Base-by-base conservation (phyloP, 116 monocot genomes). In the Posidonia oceanica region DNA sequence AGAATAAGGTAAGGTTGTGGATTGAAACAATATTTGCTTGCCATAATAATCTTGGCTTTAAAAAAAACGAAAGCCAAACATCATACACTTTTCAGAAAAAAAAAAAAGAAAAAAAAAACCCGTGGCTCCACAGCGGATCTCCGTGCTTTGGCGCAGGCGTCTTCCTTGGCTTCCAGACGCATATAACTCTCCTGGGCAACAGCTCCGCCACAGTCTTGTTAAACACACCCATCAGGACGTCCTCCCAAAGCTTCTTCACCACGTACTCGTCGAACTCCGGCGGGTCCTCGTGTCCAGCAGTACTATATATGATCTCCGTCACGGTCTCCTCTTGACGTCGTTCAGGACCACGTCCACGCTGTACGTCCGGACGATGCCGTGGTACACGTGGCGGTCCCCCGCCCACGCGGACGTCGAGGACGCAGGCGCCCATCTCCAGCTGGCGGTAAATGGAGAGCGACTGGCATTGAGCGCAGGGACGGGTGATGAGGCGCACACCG, bases 381-480 rank as follows among this genome's bases (percentile, higher is more conserved):
- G 86, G 73, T 78, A 86, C 48, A 91, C 78, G 57, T 78, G 82
- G 40, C 75, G 74, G 36, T 87, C n/a, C 78, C 73, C 80, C 37
- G 14, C 76, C 72, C 48, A 84, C 84, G 4, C 87, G 82, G 36
- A 87, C 36, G 80, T 89, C 85, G 22, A 85, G 76, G 7, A 81
- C 68, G 7, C 85, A 85, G n/a, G 81, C 75, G 23, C 90, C 87
- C n/a, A n/a, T 16, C 69, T 20, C 67, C 56, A 91, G 90, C 78
- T 91, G 90, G 12, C 21, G 11, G 78, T 84, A 87, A 72, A 91
- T 74, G 62, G 90, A 87, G 69, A 54, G 53, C 20, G 77, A 76
- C 74, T 91, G 90, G 79, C 90, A 91, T 69, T 82, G 86, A 2
- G 87, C 87, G 75, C 87, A 87, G n/a, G 87, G 86, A 1, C 84